phyloP scores from a whole-genome alignment of 2,329 filamentous ascomycete species.

The Botrytis pseudocinerea region DNA sequence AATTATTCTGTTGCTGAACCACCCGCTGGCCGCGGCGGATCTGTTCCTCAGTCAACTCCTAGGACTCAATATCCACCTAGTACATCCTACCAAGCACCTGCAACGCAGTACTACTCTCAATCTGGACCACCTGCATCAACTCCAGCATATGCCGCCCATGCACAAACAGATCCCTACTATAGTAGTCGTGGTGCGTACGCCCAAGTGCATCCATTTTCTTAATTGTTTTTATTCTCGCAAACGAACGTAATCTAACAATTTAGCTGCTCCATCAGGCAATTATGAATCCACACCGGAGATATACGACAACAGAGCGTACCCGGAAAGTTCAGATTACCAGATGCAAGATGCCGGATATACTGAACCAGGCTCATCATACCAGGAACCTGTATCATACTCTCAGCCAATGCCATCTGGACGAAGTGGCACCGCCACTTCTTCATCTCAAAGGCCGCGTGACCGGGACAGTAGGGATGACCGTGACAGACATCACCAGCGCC shows the following conservation, averaged over 20 bases:
- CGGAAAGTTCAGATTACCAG: slow-evolving; percentile 27
- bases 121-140: slow-evolving; percentile 41
- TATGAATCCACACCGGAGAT: slow-evolving; percentile 29
- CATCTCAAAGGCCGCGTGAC: slow-evolving; percentile 31
- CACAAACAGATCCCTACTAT: slow-evolving; percentile 53
- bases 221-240: slow-evolving; percentile 25
- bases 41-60: slow-evolving; percentile 26
- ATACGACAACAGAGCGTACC: slow-evolving; percentile 34
- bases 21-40: slow-evolving; percentile 25
- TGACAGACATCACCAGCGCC: slow-evolving; percentile 34
- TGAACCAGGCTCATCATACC: slow-evolving; percentile 31
- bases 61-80: slow-evolving; percentile 25
- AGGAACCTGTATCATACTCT: slow-evolving; percentile 30
- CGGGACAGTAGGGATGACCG: slow-evolving; percentile 37
- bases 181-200: slow-evolving; percentile 60
- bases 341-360: slow-evolving; percentile 25
- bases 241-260: slow-evolving; percentile 40
- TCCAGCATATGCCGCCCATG: slow-evolving; percentile 45
- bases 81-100: slow-evolving; percentile 28
- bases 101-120: slow-evolving; percentile 36
- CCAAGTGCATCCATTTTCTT: slow-evolving; percentile 31
- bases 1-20: slow-evolving; percentile 33
- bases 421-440: slow-evolving; percentile 34
- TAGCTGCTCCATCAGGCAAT: slow-evolving; percentile 36
- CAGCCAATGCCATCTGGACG: slow-evolving; percentile 33